Evolutionary conservation across 805 yeast species (phyloP).

Genomic region (Barnettozyma pratensis): DNA sequence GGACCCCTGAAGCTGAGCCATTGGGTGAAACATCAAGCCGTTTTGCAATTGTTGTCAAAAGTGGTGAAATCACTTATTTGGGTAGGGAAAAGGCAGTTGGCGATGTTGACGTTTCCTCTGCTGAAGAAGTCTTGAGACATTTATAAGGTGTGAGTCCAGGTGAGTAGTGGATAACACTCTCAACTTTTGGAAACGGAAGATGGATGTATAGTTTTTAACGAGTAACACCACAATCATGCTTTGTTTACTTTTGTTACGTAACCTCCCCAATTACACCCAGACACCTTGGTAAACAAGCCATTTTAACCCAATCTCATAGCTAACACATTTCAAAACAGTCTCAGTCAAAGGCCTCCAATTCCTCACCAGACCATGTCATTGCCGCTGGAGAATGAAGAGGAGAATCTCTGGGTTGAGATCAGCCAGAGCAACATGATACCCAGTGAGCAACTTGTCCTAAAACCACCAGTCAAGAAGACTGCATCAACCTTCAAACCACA

Average conservation of each 20-base stretch:
- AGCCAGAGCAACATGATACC: background rate
- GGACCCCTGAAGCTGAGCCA: constrained; percentile 46
- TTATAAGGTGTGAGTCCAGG: constrained; percentile 14
- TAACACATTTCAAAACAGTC: no score
- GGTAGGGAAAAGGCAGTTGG: constrained; percentile 31
- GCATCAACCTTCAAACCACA: background rate
- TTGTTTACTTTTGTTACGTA: background rate
- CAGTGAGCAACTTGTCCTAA: background rate
- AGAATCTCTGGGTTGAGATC: constrained; percentile 22
- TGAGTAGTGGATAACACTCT: background rate
- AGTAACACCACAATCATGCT: no score
- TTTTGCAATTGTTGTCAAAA: constrained; percentile 63
- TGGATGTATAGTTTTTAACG: no score
- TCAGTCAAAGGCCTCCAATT: background rate
- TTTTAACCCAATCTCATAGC: no score
- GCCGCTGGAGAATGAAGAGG: background rate
- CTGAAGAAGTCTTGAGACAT: constrained; percentile 28
- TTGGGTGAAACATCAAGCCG: constrained; percentile 48
- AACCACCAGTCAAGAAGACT: background rate
- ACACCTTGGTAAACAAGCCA: background rate
- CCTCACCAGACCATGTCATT: background rate
- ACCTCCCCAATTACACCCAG: background rate
- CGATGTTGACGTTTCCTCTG: constrained; percentile 33
- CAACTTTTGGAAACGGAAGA: no score
- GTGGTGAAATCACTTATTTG: constrained; percentile 43